phyloP scores from a whole-genome alignment of 805 yeast genomes.

The Candida vaughaniae region DNA sequence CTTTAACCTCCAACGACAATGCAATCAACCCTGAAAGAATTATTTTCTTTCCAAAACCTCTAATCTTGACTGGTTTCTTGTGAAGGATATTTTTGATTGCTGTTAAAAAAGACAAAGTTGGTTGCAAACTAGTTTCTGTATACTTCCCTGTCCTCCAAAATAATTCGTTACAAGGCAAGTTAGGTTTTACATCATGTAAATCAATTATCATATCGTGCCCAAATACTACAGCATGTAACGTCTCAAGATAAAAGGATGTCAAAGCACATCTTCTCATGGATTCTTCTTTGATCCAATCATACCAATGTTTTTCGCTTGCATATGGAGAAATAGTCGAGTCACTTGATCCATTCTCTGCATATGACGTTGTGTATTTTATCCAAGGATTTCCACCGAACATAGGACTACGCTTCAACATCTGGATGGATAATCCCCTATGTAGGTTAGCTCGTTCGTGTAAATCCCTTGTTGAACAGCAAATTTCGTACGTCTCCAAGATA shows the following conservation, averaged over 20 bases:
- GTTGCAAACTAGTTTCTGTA: slow-evolving; percentile 11
- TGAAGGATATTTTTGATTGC: slow-evolving; percentile 21
- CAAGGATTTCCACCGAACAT: slow-evolving; percentile 40
- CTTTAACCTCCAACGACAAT: slow-evolving; percentile 18
- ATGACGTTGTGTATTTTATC: slow-evolving; percentile 6
- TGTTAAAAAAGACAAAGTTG: slow-evolving; percentile 18
- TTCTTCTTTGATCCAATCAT: slow-evolving; percentile 34
- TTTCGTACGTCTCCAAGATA: slow-evolving; percentile 69
- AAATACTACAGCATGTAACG: slow-evolving; percentile 31
- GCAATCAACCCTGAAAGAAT: slow-evolving; percentile 18
- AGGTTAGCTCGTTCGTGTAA: slow-evolving; percentile 76
- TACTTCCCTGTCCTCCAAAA: slow-evolving; percentile 21
- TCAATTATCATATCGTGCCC: slow-evolving; percentile 24
- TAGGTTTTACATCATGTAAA: slow-evolving; percentile 23
- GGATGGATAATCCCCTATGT: slow-evolving; percentile 66
- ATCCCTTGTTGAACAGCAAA: slow-evolving; percentile 59
- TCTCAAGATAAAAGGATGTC: slow-evolving; percentile 33
- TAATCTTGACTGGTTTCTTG: slow-evolving; percentile 16
- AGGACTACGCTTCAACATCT: slow-evolving; percentile 21
- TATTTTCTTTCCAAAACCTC: slow-evolving; percentile 20
- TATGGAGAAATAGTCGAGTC: slow-evolving; percentile 4
- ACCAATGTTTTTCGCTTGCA: slow-evolving; percentile 16
- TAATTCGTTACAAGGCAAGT: slow-evolving; percentile 24
- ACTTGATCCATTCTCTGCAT: slow-evolving; percentile 14
- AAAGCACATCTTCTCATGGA: slow-evolving; percentile 29